A percentile compares a stretch with the other conserved stretches of the same genome.
Conservation (phyloP, 768 basidiomycete species). For the Thelephora ganbajun region DNA sequence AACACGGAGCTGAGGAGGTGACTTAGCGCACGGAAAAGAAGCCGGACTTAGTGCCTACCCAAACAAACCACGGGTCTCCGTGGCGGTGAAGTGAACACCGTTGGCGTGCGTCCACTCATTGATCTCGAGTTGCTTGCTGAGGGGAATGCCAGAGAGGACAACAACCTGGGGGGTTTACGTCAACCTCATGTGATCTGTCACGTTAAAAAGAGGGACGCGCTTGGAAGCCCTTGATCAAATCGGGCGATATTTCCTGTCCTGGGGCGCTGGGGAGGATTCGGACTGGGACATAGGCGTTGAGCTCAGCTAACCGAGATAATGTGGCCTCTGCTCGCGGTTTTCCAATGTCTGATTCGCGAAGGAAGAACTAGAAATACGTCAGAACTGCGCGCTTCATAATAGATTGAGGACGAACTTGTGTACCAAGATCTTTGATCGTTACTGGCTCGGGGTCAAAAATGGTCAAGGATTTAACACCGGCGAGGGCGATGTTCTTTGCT, state of each 20-base stretch:
- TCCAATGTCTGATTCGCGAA: slow-evolving; percentile 77
- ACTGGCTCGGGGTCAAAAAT: slow-evolving; percentile 89
- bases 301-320: slow-evolving; percentile 77
- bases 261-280: slow-evolving; percentile 66
- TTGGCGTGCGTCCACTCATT: slow-evolving; percentile 90
- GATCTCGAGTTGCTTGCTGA: slow-evolving; percentile 82
- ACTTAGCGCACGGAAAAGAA: neutral
- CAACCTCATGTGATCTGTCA: slow-evolving; percentile 1
- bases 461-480: slow-evolving; percentile 95
- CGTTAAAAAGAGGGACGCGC: slow-evolving; percentile 27
- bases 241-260: slow-evolving; percentile 67
- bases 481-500: slow-evolving; percentile 93
- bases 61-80: slow-evolving; percentile 88
- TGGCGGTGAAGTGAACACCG: slow-evolving; percentile 81
- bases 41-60: slow-evolving; percentile 36
- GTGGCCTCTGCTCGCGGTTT: slow-evolving; percentile 79
- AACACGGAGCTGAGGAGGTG: slow-evolving; percentile 58
- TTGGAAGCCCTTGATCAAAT: slow-evolving; percentile 81
- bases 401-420: slow-evolving; percentile 42
- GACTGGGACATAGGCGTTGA: slow-evolving; percentile 94
- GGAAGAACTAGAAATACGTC: slow-evolving; percentile 61
- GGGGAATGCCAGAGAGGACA: slow-evolving; percentile 68
- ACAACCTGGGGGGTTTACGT: slow-evolving; percentile 45
- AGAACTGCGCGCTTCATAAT: neutral
- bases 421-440: slow-evolving; percentile 78